Evolutionary conservation across 73 alveolate species (phyloP), one percentile per base, ranked within the genome.

Genomic region (Paraurostyla sp.): DNA sequence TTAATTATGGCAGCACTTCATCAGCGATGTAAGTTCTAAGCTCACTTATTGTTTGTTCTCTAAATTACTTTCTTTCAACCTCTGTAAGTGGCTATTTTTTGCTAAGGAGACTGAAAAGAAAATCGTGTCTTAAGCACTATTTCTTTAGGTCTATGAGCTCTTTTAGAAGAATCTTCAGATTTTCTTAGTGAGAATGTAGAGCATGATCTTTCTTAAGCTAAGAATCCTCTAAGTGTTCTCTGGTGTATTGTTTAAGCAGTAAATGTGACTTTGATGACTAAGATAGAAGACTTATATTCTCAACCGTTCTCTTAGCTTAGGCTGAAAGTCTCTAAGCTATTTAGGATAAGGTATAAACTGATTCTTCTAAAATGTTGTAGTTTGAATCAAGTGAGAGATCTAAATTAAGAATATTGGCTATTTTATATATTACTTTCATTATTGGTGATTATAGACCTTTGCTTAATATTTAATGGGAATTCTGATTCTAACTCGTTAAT

Each of bases 111-210:
- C 46, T 27, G 11, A 45, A 22, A 16, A 51, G 27, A 22, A 51
- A 43, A 36, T 56, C 60, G 27, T 78, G 62, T 23, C 33, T 78
- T 13, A 78, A 32, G 20, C 52, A 48, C 16, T 33, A 29, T 36
- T 54, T 78, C 89, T 54, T 78, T 0, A 52, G 7, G 22, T 78
- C 78, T 9, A 78, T 78, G 32, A 78, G 58, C 50, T 78, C 89
- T 35, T 54, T 78, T 33, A 78, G 3, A 7, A 78, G 78, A 33
- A 51, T 29, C n/a, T 43, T 23, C 25, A 54, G 13, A 32, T 78
- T 78, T 27, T 78, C 89, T 4, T 2, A 52, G 1, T 78, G 80
- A 32, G n/a, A 32, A 13, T 16, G 57, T 30, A 7, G 23, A 9
- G 22, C 18, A 29, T 51, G 25, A 4, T 75, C 36, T 25, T 15